Conservation (phyloP, 1,284 basidiomycete genomes). For the Cryptococcus maquisensis region DNA sequence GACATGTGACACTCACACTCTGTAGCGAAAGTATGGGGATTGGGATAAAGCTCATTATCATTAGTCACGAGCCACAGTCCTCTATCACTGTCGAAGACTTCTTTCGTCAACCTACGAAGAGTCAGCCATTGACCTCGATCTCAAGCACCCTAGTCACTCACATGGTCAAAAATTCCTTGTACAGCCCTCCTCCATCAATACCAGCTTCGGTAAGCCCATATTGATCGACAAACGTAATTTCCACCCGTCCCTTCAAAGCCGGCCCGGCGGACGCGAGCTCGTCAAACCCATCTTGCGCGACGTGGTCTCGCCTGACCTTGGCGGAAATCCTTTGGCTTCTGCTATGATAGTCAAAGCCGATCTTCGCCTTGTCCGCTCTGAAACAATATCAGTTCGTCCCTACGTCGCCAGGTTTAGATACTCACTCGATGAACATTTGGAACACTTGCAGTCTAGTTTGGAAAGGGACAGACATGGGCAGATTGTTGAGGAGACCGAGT, state of each 20-base stretch:
- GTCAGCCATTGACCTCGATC: not conserved
- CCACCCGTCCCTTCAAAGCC: slow-evolving; percentile 71
- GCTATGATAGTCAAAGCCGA: slow-evolving; percentile 32
- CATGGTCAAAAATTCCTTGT: slow-evolving; percentile 92
- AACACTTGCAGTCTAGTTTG: slow-evolving; percentile 85
- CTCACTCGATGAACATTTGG: slow-evolving; percentile 64
- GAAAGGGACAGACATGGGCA: slow-evolving; percentile 95
- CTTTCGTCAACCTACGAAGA: slow-evolving; percentile 66
- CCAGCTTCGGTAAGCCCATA: slow-evolving; percentile 41
- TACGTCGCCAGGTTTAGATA: not conserved
- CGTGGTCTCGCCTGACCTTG: slow-evolving; percentile 65
- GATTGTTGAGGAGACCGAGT: slow-evolving; percentile 87
- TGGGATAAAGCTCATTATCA: slow-evolving; percentile 91
- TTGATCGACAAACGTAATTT: slow-evolving; percentile 88
- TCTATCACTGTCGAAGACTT: slow-evolving; percentile 90
- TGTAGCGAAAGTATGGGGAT: slow-evolving; percentile 81
- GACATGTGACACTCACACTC: slow-evolving; percentile 57
- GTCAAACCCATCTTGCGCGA: slow-evolving; percentile 82
- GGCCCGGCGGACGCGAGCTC: slow-evolving; percentile 62
- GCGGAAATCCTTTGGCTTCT: slow-evolving; percentile 43
- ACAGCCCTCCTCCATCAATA: slow-evolving; percentile 87
- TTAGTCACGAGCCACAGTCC: slow-evolving; percentile 89
- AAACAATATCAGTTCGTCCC: not conserved
- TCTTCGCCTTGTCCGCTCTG: slow-evolving; percentile 39
- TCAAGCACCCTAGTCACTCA: slow-evolving; percentile 26